Base-by-base conservation (phyloP, 1,139 yeast species). In the Zygosaccharomyces sapae region DNA sequence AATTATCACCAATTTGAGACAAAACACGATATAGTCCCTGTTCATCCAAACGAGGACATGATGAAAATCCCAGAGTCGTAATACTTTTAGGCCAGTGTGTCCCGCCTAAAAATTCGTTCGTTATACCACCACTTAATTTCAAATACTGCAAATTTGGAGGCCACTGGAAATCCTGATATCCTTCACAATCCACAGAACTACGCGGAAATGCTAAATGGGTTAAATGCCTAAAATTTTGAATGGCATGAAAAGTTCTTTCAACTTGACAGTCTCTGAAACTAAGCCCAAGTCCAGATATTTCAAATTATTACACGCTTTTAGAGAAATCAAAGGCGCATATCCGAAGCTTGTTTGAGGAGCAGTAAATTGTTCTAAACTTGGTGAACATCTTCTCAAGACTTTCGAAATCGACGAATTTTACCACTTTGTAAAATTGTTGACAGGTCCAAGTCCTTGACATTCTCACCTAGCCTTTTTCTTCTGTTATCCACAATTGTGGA, bases 291-390 rank as follows among this genome's bases (percentile, higher is more conserved):
- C 97, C 31, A 92, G 70, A 0, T 80, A 76, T 50, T 74, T 74
- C 46, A 92, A 69, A 37, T 76, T 72, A 18, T 70, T 70, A 65
- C 98, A 92, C 43, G 81, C 73, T 49, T 86, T 78, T 43, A 92
- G 71, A 40, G 95, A 83, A 19, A 88, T 76, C 55, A 90, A 69
- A 0, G 97, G 97, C 0, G 95, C 87, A 50, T 83, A 76, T 0
- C 97, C 97, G 71, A 92, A 90, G 69, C 95, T 86, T 33, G 97
- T 84, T 62, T 90, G 97, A 1, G 97, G 96, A 0, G 97, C 97
- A 6, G 86, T 79, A 61, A 92, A 89, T 9, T 73, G 71, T 54
- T 80, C 75, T 44, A 92, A 68, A 42, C 74, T 75, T 20, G 74
- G 66, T 8, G 88, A 76, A 48, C 96, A 86, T 40, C 96, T 72